Base-by-base conservation (phyloP, 2,329 filamentous ascomycete genomes). In the Onygena corvina region DNA sequence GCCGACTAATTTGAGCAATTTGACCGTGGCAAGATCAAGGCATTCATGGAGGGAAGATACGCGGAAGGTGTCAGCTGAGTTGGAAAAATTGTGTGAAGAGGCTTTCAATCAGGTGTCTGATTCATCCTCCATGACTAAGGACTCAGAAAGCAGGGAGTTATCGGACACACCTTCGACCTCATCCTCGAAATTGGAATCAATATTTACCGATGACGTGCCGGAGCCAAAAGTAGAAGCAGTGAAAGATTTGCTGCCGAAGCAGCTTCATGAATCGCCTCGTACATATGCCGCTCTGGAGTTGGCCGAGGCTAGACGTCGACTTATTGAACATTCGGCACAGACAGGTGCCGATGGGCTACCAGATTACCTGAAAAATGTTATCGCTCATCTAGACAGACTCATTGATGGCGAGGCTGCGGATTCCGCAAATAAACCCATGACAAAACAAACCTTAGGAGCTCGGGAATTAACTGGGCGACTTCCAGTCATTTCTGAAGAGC, bases 81-180 rank as follows among this genome's bases (percentile, higher is more conserved):
- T 95, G 53, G 86, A 87, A 46, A 86, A 87, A 64, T 86, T 92
- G 51, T 93, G 89, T 60, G 89, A 96, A 60, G 86, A 92, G 59
- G 89, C 89, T 1, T 95, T 96, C 70, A 89, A 86, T 60, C 21
- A 46, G 3, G 25, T 33, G 2, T 33, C 42, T n/a, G 42, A 46
- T 18, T 33, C 25, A 9, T 30, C 25, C 2, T 30, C 29, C 25
- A 23, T 21, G 6, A 40, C 36, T n/a, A 40, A 40, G 36, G 36
- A 30, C 18, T 23, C 42, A 8, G 42, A 31, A 30, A 16, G 8
- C 25, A 20, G 14, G n/a, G 14, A 23, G n/a, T 11, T 18, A 40
- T 40, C 36, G 14, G 18, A 40, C 9, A 14, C 18, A n/a, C 18
- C 23, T 30, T 46, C 35, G 21, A 20, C 35, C 14, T 23, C 42